Base-by-base conservation (phyloP, 495 filamentous ascomycete genomes). In the Penicillium malachiteum region DNA sequence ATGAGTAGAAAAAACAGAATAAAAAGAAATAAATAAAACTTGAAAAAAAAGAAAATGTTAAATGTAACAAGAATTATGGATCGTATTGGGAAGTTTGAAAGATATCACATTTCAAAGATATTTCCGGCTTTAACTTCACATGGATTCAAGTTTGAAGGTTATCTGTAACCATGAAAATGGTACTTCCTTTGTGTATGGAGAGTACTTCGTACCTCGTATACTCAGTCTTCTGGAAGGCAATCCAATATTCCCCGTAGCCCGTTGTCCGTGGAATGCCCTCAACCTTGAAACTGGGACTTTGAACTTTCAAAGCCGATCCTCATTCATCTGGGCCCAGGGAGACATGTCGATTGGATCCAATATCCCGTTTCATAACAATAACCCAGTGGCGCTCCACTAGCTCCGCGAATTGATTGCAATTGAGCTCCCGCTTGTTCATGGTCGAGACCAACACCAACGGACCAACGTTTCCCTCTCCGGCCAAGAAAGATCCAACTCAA, bases 401-500 rank as follows among this genome's bases (percentile, higher is more conserved):
- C 43, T 52, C 54, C 44, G 40, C 51, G 52, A 54, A 57, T 60
- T 60, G 57, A 60, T 60, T 57, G 60, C n/a, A 39, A 18, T 55
- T 48, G 35, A 31, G 18, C n/a, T 21, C 49, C 43, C 45, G 35
- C 34, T 37, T 37, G 34, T 38, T 53, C 51, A n/a, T 58, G 59
- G 59, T 64, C 52, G 64, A 64, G 60, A 58, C 60, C 59, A 34
- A 31, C 32, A 43, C 4, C n/a, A n/a, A n/a, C n/a, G n/a, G n/a
- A n/a, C n/a, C n/a, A n/a, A n/a, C n/a, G n/a, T n/a, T 46, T 41
- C 18, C 35, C 34, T 18, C 16, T 38, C 16, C 21, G 64, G 46
- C 60, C 61, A 64, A 51, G 40, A 51, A 64, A 51, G 40, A 51
- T 17, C 13, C 9, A 39, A 10, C 12, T 11, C 5, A 14, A 18